Evolutionary conservation across 73 alveolate species (phyloP), one percentile per base, ranked within the genome.

Genomic region (Tetrahymena borealis): DNA sequence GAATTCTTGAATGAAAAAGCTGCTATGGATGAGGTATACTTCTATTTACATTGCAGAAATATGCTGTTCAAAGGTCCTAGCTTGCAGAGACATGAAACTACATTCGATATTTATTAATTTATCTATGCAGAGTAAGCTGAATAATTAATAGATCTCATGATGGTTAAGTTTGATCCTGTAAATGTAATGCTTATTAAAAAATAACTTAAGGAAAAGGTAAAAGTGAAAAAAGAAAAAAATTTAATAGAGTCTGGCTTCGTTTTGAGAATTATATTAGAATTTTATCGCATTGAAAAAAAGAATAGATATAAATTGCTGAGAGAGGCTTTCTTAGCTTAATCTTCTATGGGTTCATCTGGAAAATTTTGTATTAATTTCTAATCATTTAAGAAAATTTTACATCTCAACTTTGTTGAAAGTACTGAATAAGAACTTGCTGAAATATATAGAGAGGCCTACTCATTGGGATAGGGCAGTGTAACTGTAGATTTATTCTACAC

Each of bases 1-100:
- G 99, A 97, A 91, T 96, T 97, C 42, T 39, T 97, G 0, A 94
- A 95, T 32, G 99, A 97, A 90, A 90, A 96, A 38, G 91, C 94
- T 33, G 39, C 96, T 8, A 91, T 90, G 1, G 99, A 97, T 91
- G 99, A 97, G 42, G 78, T 95, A 31, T 94, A 93, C 78, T 97
- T 92, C 91, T 97, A 77, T 91, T 42, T 97, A 20, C 98, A 95
- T 79, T 93, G 97, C 85, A 93, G 99, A 90, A 91, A 93, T 91
- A 79, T 96, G 16, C 92, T 97, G 2, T 96, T 96, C 90, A 91
- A 91, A 94, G 99, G 99, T 12, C 97, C 97, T 12, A 93, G 96
- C 36, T 77, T 95, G 32, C n/a, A 91, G 39, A 91, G 92, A 85
- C 77, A 91, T 6, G 94, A 95, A 1, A 95, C 96, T 41, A 94